phyloP scores from a whole-genome alignment of 305 asterid genomes.

The Rubia tinctorum region DNA sequence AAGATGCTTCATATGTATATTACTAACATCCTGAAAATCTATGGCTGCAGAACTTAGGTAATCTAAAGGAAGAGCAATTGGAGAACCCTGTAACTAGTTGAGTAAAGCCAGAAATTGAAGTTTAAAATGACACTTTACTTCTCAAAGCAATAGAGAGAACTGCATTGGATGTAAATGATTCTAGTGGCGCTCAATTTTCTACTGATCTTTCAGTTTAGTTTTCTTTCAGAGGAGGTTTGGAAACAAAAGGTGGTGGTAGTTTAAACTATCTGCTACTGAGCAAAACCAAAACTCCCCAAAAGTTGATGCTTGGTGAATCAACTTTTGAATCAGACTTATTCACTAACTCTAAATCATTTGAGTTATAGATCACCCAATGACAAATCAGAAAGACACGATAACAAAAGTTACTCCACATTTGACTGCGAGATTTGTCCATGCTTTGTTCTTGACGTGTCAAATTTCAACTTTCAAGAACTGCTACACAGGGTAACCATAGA shows the following conservation, averaged over 20 bases:
- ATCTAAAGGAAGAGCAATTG: neutral
- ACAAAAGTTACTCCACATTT: neutral
- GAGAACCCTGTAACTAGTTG: neutral
- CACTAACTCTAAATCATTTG: neutral
- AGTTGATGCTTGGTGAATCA: neutral
- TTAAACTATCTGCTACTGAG: neutral
- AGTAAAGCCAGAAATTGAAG: conserved; percentile 1
- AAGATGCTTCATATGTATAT: neutral
- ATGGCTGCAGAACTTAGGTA: neutral
- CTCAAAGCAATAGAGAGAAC: neutral
- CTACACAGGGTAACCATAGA: neutral
- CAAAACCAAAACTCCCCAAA: neutral
- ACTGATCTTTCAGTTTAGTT: neutral
- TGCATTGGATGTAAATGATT: neutral
- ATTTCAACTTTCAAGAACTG: neutral
- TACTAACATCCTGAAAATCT: neutral
- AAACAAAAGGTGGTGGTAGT: neutral
- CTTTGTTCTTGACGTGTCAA: neutral
- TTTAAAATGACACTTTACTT: neutral
- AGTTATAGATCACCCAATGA: neutral
- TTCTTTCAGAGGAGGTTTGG: neutral
- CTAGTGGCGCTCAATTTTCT: neutral
- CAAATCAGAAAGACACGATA: neutral
- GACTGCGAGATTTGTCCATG: neutral
- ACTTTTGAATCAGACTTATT: neutral